Base-by-base conservation (phyloP, 2,329 filamentous ascomycete genomes). In the Exutisphaerella laricina region DNA sequence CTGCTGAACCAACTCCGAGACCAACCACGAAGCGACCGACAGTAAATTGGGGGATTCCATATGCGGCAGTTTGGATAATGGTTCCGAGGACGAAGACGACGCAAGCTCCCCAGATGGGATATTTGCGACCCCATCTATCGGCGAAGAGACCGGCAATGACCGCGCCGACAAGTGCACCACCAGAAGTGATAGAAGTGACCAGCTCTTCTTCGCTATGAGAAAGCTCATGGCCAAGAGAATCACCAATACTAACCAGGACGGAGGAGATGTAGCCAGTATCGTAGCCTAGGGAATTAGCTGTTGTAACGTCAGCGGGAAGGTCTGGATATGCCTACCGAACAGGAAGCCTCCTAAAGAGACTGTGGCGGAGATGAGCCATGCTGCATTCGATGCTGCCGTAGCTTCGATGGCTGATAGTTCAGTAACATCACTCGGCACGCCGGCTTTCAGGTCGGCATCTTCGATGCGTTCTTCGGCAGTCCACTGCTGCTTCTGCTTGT, bases 181-280 rank as follows among this genome's bases (percentile, higher is more conserved):
- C 72, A 5, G 69, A 72, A 14, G 68, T 73, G 13, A 76, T 64
- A 0, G 73, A 74, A 1, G 73, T 76, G 25, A 76, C 67, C 20
- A 76, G 60, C 49, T 77, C 72, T 48, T 72, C 68, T 46, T 77
- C 71, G 3, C 61, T 65, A 4, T 67, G 64, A 18, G 50, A 61
- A 4, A 72, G 57, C 17, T 40, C 32, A 22, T 66, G 60, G 20
- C 66, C 65, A 6, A 75, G 66, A 38, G 67, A 63, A 30, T 54
- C 50, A 18, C 60, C 53, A 16, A 70, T 58, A 31, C 64, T 66
- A 10, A 72, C 65, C 1, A 72, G 59, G 7, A 71, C 69, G 0
- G 64, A 71, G 14, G 62, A 71, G 41, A 68, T 73, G 57, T 66
- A 65, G 28, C 62, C 70, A 32, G 64, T 74, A 48, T 71, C 71